Evolutionary conservation across 139 green algal species (phyloP), one percentile per base, ranked within the genome.

Genomic region (Chlorella vulgaris): DNA sequence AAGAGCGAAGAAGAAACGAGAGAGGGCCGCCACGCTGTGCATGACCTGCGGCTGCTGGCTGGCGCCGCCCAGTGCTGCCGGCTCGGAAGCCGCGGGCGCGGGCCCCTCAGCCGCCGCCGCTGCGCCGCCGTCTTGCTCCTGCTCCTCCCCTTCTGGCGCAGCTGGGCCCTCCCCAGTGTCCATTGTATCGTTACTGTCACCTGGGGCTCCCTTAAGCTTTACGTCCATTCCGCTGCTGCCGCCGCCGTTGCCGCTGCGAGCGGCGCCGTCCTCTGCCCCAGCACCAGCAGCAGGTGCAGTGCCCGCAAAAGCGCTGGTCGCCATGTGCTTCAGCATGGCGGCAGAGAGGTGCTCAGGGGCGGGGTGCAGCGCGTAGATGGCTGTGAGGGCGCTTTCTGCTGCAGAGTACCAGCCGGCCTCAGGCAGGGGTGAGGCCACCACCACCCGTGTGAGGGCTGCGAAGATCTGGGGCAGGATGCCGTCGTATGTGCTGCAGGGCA

Each of bases 351-450:
- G 75, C 74, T 96, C 88, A 0, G 95, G 95, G 0, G 86, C 36
- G 1, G 91, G 93, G 83, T 97, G 92, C 81, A 98, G 85, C 4
- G 79, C 67, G 83, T 98, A 98, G 7, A 98, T 24, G 0, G 95
- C 93, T 13, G 39, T 79, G 0, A 98, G 62, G 5, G 89, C 88
- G 7, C 92, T 91, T 85, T 97, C 93, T 0, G 93, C 92, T 1
- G 85, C 92, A 1, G 88, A 86, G 61, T 90, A 95, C 95, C 95
- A 96, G 10, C 33, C 69, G 1, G 36, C 36, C 22, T 93, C 89
- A 0, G 83, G 81, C 60, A 94, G 82, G 24, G 51, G 80, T 5
- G 86, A 80, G 38, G 61, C 83, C 18, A 88, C 40, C n/a, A 96
- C 42, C 18, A 47, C 81, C 26, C 69, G 47, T 1, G 60, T 66